Conservation (phyloP, 352 stramenopile genomes). For the Phytophthora pisi region DNA sequence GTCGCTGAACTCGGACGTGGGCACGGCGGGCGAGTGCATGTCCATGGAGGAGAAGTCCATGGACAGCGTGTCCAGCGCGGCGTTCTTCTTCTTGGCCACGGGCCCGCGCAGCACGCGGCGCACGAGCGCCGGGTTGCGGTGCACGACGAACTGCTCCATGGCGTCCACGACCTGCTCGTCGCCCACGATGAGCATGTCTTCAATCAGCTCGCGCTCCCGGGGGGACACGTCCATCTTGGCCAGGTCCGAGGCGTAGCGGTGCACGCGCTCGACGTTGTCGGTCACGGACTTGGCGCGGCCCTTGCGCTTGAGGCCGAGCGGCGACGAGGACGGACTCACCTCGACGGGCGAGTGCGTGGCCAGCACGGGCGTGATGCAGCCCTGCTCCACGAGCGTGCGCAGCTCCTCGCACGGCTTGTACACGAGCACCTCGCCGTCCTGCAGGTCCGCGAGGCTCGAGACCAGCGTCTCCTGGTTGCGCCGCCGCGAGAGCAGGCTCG, state of each 20-base stretch:
- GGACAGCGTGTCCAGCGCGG: constrained; percentile 58
- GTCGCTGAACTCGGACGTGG: constrained; percentile 35
- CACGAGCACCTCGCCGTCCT: constrained; percentile 64
- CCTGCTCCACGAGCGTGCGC: constrained; percentile 68
- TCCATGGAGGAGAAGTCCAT: constrained; percentile 60
- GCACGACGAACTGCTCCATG: constrained; percentile 77
- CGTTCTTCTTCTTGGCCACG: constrained; percentile 28
- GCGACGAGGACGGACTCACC: constrained; percentile 49
- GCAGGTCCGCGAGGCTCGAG: constrained; percentile 46
- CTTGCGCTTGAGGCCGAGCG: constrained; percentile 70
- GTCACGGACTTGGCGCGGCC: constrained; percentile 70
- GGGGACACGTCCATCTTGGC: constrained; percentile 76
- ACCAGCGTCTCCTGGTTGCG: constrained; percentile 53
- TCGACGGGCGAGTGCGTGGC: constrained; percentile 18
- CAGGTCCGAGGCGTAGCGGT: constrained; percentile 67
- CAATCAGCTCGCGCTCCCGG: constrained; percentile 62
- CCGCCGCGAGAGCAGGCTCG: constrained; percentile 53
- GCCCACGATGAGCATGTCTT: constrained; percentile 72
- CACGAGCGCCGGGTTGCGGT: constrained; percentile 58
- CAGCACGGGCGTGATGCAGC: constrained; percentile 70
- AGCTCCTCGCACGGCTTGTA: constrained; percentile 82
- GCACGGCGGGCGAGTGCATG: constrained; percentile 45
- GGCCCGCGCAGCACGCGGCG: constrained; percentile 58
- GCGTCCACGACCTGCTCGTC: constrained; percentile 80
- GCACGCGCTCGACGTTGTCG: constrained; percentile 69